phyloP scores from a whole-genome alignment of 495 filamentous ascomycete species.

The Glonium stellatum region DNA sequence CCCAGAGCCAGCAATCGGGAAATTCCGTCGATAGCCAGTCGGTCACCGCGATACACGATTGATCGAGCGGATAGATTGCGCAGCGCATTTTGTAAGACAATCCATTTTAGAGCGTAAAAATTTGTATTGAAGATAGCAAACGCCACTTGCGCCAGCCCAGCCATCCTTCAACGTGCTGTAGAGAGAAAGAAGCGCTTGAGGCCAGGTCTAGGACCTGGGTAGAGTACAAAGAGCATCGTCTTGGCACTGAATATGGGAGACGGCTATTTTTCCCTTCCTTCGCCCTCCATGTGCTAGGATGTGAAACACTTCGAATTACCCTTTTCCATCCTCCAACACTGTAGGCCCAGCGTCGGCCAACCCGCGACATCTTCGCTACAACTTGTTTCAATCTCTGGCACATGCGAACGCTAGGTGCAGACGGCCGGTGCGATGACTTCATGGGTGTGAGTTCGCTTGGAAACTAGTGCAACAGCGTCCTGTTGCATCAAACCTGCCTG shows the following conservation, averaged over 20 bases:
- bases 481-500: conserved; percentile 1
- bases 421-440: not conserved
- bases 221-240: not conserved
- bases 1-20: not conserved
- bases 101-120: too few species aligned
- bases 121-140: too few species aligned
- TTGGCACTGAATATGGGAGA: not conserved
- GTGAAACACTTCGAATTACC: too few species aligned
- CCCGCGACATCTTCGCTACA: not conserved
- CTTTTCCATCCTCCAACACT: too few species aligned
- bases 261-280: not conserved
- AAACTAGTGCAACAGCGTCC: not conserved
- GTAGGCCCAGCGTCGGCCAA: not conserved
- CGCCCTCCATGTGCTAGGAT: too few species aligned
- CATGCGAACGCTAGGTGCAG: not conserved
- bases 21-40: not conserved
- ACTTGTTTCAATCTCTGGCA: not conserved
- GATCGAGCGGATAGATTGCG: too few species aligned
- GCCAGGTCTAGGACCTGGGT: not conserved
- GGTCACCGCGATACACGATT: not conserved
- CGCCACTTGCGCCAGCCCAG: too few species aligned
- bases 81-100: too few species aligned
- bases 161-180: too few species aligned
- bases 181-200: too few species aligned
- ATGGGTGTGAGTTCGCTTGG: conserved; percentile 1